These are phyloP conservation scores for Kazachstania psychrophila DNA, from an alignment of 805 yeast genomes.

Conservation along the genomic window DNA sequence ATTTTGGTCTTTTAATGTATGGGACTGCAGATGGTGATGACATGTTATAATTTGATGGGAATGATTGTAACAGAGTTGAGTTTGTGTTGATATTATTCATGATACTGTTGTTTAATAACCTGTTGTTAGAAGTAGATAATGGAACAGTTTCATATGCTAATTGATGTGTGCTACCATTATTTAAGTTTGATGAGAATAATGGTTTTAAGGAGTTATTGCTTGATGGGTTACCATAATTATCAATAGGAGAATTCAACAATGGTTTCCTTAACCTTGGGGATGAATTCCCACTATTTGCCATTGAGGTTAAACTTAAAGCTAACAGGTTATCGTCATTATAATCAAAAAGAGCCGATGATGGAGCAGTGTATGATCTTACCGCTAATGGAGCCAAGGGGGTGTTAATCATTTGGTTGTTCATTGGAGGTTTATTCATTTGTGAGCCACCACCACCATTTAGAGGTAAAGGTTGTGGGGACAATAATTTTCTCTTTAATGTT, in stretches of 20 bases:
- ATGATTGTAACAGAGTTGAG: slow-evolving; percentile 4
- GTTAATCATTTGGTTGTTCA: background rate
- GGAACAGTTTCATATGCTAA: slow-evolving; percentile 15
- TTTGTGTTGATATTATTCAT: slow-evolving; percentile 1
- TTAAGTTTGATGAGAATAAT: slow-evolving; percentile 8
- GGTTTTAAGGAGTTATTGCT: slow-evolving; percentile 1
- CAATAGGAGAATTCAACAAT: slow-evolving; percentile 21
- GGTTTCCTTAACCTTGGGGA: slow-evolving; percentile 28
- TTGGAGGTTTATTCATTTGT: background rate
- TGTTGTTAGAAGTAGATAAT: slow-evolving; percentile 2
- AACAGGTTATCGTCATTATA: slow-evolving; percentile 30
- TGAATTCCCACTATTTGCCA: slow-evolving; percentile 31
- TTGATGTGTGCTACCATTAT: slow-evolving; percentile 8
- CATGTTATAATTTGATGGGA: slow-evolving; percentile 3
- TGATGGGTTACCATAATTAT: slow-evolving; percentile 4
- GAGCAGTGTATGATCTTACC: slow-evolving; percentile 5
- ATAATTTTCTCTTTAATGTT: slow-evolving; percentile 16
- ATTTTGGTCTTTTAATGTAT: slow-evolving; percentile 24
- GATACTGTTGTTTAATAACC: background rate
- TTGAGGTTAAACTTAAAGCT: slow-evolving; percentile 29
- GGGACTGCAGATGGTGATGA: slow-evolving; percentile 7
- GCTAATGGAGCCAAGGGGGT: slow-evolving; percentile 6
- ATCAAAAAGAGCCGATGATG: slow-evolving; percentile 16
- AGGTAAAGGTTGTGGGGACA: slow-evolving; percentile 4
- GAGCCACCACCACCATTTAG: background rate